Percentiles rank a stretch among this genome's conserved stretches.
Conservation (phyloP, 2,329 filamentous ascomycete species). For the Lachnum nothofagi region DNA sequence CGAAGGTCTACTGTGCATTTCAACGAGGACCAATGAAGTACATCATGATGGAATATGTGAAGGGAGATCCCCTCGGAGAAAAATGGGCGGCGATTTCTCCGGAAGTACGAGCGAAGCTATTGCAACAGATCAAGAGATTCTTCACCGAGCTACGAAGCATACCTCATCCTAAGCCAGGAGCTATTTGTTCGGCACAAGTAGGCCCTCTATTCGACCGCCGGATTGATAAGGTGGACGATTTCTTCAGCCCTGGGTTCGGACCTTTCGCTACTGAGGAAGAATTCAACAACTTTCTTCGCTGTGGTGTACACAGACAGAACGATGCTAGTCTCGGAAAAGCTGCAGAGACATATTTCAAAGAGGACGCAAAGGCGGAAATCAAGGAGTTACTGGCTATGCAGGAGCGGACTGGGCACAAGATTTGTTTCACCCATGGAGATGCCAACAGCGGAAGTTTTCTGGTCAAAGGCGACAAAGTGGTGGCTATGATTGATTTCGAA, state of each 20-base stretch:
- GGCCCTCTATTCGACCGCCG: neutral
- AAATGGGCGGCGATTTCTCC: slow-evolving; percentile 32
- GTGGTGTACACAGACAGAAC: neutral
- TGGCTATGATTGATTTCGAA: too few species aligned
- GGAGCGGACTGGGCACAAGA: too few species aligned
- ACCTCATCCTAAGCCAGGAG: slow-evolving; percentile 15
- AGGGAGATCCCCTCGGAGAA: slow-evolving; percentile 33
- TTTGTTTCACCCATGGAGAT: too few species aligned
- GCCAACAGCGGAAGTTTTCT: too few species aligned
- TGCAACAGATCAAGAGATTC: slow-evolving; percentile 31
- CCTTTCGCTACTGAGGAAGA: neutral
- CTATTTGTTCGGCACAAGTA: neutral
- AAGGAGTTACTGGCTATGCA: too few species aligned
- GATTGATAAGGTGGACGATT: neutral
- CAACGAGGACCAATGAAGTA: slow-evolving; percentile 30
- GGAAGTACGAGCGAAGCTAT: slow-evolving; percentile 34
- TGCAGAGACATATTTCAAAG: neutral
- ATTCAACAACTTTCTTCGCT: neutral
- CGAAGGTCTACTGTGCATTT: slow-evolving; percentile 37
- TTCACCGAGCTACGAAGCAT: slow-evolving; percentile 32
- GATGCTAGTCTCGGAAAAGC: neutral
- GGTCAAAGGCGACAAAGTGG: too few species aligned
- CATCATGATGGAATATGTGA: slow-evolving; percentile 38
- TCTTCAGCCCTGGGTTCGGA: neutral
- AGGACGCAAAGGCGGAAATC: too few species aligned